Evolutionary conservation across 352 stramenopile genomes (phyloP).

Genomic region (Phytopythium montanum): DNA sequence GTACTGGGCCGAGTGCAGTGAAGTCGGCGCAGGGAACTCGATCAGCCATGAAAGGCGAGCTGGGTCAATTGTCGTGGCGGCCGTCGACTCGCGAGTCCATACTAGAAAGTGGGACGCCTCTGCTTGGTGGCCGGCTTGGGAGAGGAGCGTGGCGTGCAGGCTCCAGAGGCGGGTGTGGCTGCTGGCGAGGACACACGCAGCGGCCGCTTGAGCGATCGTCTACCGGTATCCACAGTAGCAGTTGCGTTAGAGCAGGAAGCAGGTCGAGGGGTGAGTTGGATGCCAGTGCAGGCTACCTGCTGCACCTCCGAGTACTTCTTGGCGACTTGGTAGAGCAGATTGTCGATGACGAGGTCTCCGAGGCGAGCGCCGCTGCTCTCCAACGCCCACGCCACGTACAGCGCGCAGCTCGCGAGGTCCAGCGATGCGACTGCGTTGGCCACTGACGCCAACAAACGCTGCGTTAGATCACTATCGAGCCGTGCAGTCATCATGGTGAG

Average conservation of each 20-base stretch:
- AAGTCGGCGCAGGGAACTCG: slow-evolving; percentile 38
- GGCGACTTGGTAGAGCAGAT: slow-evolving; percentile 76
- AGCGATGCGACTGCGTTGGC: slow-evolving; percentile 31
- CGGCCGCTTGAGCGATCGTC: slow-evolving; percentile 9
- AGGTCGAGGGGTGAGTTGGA: neutral
- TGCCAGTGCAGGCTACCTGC: neutral
- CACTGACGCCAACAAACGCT: slow-evolving; percentile 9
- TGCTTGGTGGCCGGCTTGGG: neutral
- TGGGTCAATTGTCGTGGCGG: neutral
- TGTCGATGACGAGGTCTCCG: slow-evolving; percentile 64
- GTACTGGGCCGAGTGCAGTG: slow-evolving; percentile 39
- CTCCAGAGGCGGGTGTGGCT: slow-evolving; percentile 55
- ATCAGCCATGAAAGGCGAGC: slow-evolving; percentile 7
- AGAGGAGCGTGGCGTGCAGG: slow-evolving; percentile 21
- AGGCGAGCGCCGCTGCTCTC: slow-evolving; percentile 41
- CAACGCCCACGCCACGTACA: slow-evolving; percentile 44
- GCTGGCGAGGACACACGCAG: slow-evolving; percentile 36
- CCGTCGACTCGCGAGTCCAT: neutral
- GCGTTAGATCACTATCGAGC: neutral
- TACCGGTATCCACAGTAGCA: neutral
- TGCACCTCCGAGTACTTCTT: slow-evolving; percentile 69
- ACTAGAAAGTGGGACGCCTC: neutral
- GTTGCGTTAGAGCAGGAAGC: neutral
- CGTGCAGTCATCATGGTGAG: neutral
- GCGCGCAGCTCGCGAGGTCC: slow-evolving; percentile 47